Conservation (phyloP, 495 filamentous ascomycete genomes). For the Sordaria brevicollis region DNA sequence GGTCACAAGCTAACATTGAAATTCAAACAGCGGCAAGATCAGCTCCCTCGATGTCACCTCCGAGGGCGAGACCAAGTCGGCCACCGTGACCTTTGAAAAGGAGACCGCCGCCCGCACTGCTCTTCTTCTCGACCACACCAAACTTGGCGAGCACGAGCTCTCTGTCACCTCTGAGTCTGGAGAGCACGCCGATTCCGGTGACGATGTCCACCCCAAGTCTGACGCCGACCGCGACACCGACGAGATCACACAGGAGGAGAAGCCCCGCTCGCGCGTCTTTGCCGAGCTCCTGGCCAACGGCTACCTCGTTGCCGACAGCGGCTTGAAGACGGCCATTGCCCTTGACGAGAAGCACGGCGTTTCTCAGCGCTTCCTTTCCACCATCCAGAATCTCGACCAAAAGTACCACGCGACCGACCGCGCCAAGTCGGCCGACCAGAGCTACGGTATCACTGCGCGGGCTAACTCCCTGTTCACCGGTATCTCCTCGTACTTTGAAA, state of each 20-base stretch:
- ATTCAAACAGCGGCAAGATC: constrained; percentile 70
- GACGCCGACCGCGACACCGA: constrained; percentile 51
- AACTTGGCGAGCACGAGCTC: constrained; percentile 73
- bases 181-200: constrained; percentile 35
- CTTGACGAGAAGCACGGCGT: constrained; percentile 89
- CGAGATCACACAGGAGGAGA: constrained; percentile 74
- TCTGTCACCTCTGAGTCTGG: constrained; percentile 51
- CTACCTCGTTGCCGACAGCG: constrained; percentile 77
- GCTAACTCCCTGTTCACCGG: constrained; percentile 55
- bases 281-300: constrained; percentile 95
- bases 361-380: constrained; percentile 60
- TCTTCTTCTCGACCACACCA: constrained; percentile 90
- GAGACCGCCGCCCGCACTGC: constrained; percentile 92
- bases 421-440: constrained; percentile 63
- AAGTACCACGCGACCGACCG: constrained; percentile 74
- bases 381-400: constrained; percentile 64
- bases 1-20: background rate
- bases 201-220: constrained; percentile 46
- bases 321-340: constrained; percentile 72
- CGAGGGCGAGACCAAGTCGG: constrained; percentile 57
- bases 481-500: constrained; percentile 73
- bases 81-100: constrained; percentile 92
- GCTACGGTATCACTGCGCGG: constrained; percentile 60
- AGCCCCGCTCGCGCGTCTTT: constrained; percentile 82
- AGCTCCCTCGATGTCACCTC: constrained; percentile 66